Percentiles rank a stretch among this genome's conserved stretches.
These are phyloP conservation scores for Sporothrix humicola DNA, from an alignment of 2,329 filamentous ascomycete species.

Conservation along the genomic window DNA sequence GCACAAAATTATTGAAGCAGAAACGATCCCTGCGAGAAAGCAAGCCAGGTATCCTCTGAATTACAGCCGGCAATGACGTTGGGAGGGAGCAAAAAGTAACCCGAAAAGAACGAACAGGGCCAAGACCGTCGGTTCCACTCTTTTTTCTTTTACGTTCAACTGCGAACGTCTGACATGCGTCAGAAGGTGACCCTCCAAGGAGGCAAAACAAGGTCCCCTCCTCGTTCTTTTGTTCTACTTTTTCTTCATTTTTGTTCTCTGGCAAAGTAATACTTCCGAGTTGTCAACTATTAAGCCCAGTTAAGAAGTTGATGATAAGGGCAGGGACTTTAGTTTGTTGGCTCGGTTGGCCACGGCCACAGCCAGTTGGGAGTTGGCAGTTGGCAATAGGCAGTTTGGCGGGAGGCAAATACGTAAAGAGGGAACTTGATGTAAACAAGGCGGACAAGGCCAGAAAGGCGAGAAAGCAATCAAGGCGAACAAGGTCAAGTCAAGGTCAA, in stretches of 20 bases:
- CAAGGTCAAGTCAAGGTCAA: neutral
- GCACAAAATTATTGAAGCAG: neutral
- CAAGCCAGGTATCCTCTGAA: neutral
- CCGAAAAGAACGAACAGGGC: neutral
- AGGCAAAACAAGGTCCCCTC: constrained; percentile 14
- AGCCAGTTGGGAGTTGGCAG: neutral
- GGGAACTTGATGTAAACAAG: neutral
- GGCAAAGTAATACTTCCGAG: neutral
- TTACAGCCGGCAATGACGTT: neutral
- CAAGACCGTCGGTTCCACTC: constrained; percentile 7
- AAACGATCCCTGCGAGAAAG: neutral
- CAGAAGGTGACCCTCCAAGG: neutral
- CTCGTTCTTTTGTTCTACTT: neutral
- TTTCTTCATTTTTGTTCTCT: neutral
- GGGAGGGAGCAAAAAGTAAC: neutral
- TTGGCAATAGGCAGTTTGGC: neutral
- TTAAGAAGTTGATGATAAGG: neutral
- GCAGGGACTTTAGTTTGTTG: too few species aligned
- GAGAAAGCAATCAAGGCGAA: neutral
- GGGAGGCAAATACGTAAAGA: neutral
- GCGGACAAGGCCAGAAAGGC: neutral
- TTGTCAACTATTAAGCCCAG: neutral
- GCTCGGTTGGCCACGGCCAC: neutral
- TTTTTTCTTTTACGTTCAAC: neutral
- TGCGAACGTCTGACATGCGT: neutral